Evolutionary conservation across 2,329 filamentous ascomycete species (phyloP).

Genomic region (Hymenoscyphus fructigenus): DNA sequence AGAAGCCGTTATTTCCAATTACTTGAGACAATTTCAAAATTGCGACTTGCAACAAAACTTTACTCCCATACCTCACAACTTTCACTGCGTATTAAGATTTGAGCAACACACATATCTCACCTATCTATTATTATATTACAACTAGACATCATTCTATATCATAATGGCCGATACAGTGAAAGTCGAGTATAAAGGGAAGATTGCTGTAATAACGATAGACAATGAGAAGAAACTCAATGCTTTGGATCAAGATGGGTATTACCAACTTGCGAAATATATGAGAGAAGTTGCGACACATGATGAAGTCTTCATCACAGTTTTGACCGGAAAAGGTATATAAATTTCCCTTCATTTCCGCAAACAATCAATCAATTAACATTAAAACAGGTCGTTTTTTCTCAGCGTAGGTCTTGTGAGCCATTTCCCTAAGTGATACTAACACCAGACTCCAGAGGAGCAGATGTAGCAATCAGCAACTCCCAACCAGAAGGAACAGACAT

Average conservation of each 20-base stretch:
- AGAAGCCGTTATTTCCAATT: not conserved
- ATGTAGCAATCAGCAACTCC: slow-evolving; percentile 60
- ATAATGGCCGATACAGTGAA: slow-evolving; percentile 30
- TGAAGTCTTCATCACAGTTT: slow-evolving; percentile 79
- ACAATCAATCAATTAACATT: not conserved
- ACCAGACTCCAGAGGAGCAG: slow-evolving; percentile 63
- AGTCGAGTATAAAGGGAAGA: slow-evolving; percentile 63
- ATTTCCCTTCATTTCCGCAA: not conserved
- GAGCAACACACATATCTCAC: no score
- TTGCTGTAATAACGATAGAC: slow-evolving; percentile 85
- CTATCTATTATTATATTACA: not conserved
- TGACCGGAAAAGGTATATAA: slow-evolving; percentile 70
- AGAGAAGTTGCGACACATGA: slow-evolving; percentile 75
- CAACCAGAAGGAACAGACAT: slow-evolving; percentile 41
- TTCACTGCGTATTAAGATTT: no score
- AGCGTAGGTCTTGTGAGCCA: slow-evolving; percentile 57
- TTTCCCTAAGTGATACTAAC: slow-evolving; percentile 14
- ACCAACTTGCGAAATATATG: slow-evolving; percentile 69
- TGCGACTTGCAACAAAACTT: no score
- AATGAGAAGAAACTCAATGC: slow-evolving; percentile 87
- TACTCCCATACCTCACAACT: no score
- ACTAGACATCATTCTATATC: not conserved
- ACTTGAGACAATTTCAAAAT: no score
- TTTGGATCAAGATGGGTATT: slow-evolving; percentile 71
- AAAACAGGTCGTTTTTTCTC: slow-evolving; percentile 68